Base-by-base conservation (phyloP, 106 monocot species). In the Phalaenopsis equestris region DNA sequence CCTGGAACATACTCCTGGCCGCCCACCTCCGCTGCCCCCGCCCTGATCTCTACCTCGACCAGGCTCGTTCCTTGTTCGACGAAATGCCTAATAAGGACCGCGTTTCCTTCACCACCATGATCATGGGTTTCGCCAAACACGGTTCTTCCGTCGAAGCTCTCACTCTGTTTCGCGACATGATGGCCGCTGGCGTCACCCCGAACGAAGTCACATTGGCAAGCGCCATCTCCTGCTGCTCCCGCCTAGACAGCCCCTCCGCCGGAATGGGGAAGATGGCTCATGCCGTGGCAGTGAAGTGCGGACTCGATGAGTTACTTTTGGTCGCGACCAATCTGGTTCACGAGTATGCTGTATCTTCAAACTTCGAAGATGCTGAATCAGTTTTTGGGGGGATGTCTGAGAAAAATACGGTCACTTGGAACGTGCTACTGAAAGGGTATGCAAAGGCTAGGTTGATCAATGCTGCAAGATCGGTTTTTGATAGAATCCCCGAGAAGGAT, bases 321-420 rank as follows among this genome's bases (percentile, higher is more conserved):
- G 94, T 94, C 3, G 87, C 88, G 30, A 94, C 94, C 14, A 94
- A 90, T 86, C 79, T 94, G 82, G 88, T 94, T 36, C 86, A 90
- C 75, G 67, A 79, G 36, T 94, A 91, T 38, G 85, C 81, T 2
- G 80, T 65, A 0, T 80, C 49, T 6, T 82, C 64, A 2, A 55
- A 73, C 37, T 64, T 94, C 12, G 42, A 67, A 36, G 83, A 85
- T 5, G 58, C 94, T 0, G 80, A 79, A n/a, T n/a, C 77, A 5
- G 48, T 88, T 19, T 94, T 94, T 38, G 76, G 75, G 23, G 41
- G 37, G 18, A 87, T 87, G 88, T 73, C 65, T 2, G 82, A 87
- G 77, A 84, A 76, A 83, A 92, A 91, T 24, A 80, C 72, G 0
- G 88, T 94, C 24, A 92, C 94, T 0, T 94, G 94, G 94, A 94